Evolutionary conservation across 164 flowering plant species (phyloP).

Genomic region (Liriodendron chinense): DNA sequence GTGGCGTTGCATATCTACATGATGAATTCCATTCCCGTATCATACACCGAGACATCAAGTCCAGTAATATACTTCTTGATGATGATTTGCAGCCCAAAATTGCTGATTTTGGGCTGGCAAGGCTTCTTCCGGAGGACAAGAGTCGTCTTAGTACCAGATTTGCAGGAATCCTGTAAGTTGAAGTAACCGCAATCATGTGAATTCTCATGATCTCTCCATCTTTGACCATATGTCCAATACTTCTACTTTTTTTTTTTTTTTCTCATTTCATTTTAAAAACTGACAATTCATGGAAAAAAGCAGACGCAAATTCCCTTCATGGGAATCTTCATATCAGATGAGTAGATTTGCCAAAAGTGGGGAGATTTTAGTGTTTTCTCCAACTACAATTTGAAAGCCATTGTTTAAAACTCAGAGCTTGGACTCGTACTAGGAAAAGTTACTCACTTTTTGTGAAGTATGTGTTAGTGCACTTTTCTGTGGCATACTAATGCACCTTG

Average conservation of each 20-base stretch:
- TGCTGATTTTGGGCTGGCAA: conserved; percentile 66
- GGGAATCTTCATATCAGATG: too few species aligned
- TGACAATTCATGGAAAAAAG: too few species aligned
- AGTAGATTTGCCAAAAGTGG: too few species aligned
- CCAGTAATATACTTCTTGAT: conserved; percentile 51
- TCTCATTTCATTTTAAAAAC: too few species aligned
- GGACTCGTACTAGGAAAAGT: too few species aligned
- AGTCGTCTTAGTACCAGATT: conserved; percentile 54
- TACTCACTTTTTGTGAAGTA: too few species aligned
- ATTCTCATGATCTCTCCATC: background rate
- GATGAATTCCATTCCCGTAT: conserved; percentile 52
- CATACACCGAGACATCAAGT: conserved; percentile 58
- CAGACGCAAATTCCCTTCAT: too few species aligned
- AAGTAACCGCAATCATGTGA: conserved; percentile 6
- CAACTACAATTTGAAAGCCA: too few species aligned
- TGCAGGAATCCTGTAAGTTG: conserved; percentile 62
- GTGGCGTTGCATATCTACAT: conserved; percentile 57
- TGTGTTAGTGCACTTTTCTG: too few species aligned
- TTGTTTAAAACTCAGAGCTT: too few species aligned
- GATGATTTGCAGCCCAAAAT: conserved; percentile 52
- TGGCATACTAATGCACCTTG: too few species aligned
- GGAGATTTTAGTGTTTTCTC: too few species aligned
- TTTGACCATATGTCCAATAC: background rate
- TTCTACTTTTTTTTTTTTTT: background rate
- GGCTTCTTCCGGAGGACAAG: conserved; percentile 51